phyloP scores from a whole-genome alignment of 2,329 filamentous ascomycete genomes.

The Colletotrichum somersetense region DNA sequence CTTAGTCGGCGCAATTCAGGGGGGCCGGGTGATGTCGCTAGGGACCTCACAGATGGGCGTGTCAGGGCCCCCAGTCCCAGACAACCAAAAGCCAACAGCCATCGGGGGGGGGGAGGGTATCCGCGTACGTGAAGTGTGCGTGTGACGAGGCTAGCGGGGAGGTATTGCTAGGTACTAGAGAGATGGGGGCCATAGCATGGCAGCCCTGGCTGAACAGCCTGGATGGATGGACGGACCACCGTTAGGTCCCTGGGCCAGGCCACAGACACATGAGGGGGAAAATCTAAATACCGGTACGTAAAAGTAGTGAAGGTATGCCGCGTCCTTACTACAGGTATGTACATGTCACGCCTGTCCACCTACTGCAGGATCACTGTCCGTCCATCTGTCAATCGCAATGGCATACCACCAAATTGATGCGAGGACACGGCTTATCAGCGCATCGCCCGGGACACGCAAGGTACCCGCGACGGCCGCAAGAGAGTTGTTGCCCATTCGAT shows the following conservation, averaged over 20 bases:
- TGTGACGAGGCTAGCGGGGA: constrained; percentile 35
- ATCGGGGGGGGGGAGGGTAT: constrained; percentile 1
- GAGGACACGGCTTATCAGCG: not conserved
- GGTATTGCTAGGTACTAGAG: constrained; percentile 2
- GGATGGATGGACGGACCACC: constrained; percentile 13
- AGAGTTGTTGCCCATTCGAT: not conserved
- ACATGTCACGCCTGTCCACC: not conserved
- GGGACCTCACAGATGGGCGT: constrained; percentile 26
- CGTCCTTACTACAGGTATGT: not conserved
- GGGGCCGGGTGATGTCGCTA: constrained; percentile 37
- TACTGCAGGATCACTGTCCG: not conserved
- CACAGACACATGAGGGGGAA: not conserved
- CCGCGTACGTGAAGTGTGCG: constrained; percentile 3
- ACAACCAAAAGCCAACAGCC: constrained; percentile 26
- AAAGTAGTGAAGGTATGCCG: no score
- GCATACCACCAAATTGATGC: not conserved
- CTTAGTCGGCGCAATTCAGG: constrained; percentile 10
- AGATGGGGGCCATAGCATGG: constrained; percentile 6
- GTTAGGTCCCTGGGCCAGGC: constrained; percentile 18
- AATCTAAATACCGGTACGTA: no score
- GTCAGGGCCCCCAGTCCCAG: constrained; percentile 26
- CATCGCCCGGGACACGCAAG: constrained; percentile 7
- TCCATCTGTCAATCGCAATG: constrained; percentile 6
- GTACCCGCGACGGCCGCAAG: constrained; percentile 27
- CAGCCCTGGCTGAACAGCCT: not conserved